Evolutionary conservation across 2,329 filamentous ascomycete genomes (phyloP), one percentile per base, ranked within the genome.

Genomic region (Botrytis galanthina): DNA sequence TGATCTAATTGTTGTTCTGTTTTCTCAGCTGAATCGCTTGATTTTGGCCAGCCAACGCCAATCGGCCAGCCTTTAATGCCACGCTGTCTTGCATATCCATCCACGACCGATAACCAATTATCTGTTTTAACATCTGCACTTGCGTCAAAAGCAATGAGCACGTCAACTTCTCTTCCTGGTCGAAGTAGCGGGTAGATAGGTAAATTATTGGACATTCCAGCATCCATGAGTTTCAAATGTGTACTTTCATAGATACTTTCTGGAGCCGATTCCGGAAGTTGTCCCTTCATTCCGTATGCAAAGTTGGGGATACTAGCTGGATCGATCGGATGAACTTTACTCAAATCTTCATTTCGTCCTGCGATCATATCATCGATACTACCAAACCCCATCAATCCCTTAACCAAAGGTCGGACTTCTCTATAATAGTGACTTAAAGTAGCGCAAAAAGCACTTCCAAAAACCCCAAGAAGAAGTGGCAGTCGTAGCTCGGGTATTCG

Each of bases 131-230:
- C 93, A 78, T 99, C 96, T 32, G 80, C 95, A 1, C 93, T 97
- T 5, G 94, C 94, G 81, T 99, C 96, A 81, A 99, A 99, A 4
- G 95, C 93, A 63, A 99, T 89, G 63, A 98, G 85, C 61, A 99
- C 87, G 78, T 99, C 96, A 9, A 99, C 91, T 73, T 97, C 88
- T 51, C 96, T 89, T 3, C 95, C 95, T 0, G 94, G 94, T 18
- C 96, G 90, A 29, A 99, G 89, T 5, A 98, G 87, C 0, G 96
- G 96, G 81, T 99, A 99, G 60, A 98, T 95, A 2, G 96, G 96
- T 14, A 99, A 86, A 80, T 99, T 99, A 81, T 99, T 98, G 76
- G 93, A 97, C 96, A 99, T 99, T 69, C 96, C 96, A 2, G 96
- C 95, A 82, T 99, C 96, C 95, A 98, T 98, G 26, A 95, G 87